Base-by-base conservation (phyloP, 257 asterid species). In the Ilex asprella region DNA sequence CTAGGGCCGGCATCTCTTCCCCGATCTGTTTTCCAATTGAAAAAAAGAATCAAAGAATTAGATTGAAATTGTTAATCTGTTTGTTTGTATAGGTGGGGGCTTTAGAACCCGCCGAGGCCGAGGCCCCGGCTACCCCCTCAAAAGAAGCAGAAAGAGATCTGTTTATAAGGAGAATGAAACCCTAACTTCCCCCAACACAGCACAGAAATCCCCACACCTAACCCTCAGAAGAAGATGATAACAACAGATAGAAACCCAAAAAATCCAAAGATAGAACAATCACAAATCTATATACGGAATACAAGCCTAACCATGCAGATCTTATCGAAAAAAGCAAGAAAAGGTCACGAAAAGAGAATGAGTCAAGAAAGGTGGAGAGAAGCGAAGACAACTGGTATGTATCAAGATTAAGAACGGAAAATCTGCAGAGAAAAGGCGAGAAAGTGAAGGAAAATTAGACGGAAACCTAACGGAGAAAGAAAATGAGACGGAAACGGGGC, bases 91-190 rank as follows among this genome's bases (percentile, higher is more conserved):
- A 76, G 87, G 67, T 86, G 94, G 97, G 99, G 97, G 96, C 89
- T 89, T 89, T 86, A 67, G 67, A 78, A 92, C 91, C 95, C 94
- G 99, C 96, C 99, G 96, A 89, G 97, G 99, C 99, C 94, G 94
- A 82, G 79, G 99, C 99, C 99, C 96, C 99, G 97, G 99, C 97
- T 89, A 86, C 99, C 99, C 97, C 97, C 99, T 83, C 99, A 92
- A 89, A 92, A 79, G 97, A 82, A 81, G 99, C 88, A 81, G 69
- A 80, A 63, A 79, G 27, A 53, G 78, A 83, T 71, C 83, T 67
- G 62, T 69, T 80, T 83, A 87, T 89, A 95, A 88, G 80, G 72
- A 83, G 35, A 77, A 77, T 73, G 67, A 73, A 56, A 30, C 76
- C 85, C 89, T 68, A 73, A 32, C 63, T 64, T 79, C 63, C 78